Base-by-base conservation (phyloP, 768 basidiomycete genomes). In the Suillus americanus region DNA sequence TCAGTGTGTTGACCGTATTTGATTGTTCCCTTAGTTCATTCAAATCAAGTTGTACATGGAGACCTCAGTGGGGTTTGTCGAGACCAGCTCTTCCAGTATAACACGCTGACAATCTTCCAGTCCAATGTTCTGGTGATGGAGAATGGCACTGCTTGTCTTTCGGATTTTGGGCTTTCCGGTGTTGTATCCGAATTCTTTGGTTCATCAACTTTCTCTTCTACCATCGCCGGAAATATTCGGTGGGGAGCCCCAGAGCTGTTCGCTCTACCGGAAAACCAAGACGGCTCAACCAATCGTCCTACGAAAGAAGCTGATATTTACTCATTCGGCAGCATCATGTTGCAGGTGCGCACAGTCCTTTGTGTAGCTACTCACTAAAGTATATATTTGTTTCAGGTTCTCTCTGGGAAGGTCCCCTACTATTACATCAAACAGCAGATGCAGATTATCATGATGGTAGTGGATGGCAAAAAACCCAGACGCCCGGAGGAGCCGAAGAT, bases 151-250 rank as follows among this genome's bases (percentile, higher is more conserved):
- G 81, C 82, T 10, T 72, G 75, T 41, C 72, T 85, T 8, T 78
- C 80, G 25, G 82, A 83, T 64, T 85, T 84, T 67, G 81, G 81
- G 30, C 66, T 84, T 33, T 80, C 81, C 14, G 76, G 35, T 9
- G 45, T 62, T 9, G 3, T 64, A 10, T 57, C 50, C 28, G 78
- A 81, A 63, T 72, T 78, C 60, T 70, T 76, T 40, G 71, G 75
- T 28, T 9, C 75, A 69, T 69, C 70, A 35, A 73, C 68, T 25
- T 69, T 72, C 53, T 74, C 74, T 12, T 79, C 80, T 77, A 30
- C 54, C 3, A 35, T 65, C 23, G 20, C 54, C 6, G 82, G 81
- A 8, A 79, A 80, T 25, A 75, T 82, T 30, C 76, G 81, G 1
- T 82, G 81, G 79, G 79, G 81, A 5, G 82, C 81, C 51, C 70